Evolutionary conservation across 106 monocot species (phyloP), one percentile per base, ranked within the genome.

Genomic region (Phalaenopsis aphrodite): DNA sequence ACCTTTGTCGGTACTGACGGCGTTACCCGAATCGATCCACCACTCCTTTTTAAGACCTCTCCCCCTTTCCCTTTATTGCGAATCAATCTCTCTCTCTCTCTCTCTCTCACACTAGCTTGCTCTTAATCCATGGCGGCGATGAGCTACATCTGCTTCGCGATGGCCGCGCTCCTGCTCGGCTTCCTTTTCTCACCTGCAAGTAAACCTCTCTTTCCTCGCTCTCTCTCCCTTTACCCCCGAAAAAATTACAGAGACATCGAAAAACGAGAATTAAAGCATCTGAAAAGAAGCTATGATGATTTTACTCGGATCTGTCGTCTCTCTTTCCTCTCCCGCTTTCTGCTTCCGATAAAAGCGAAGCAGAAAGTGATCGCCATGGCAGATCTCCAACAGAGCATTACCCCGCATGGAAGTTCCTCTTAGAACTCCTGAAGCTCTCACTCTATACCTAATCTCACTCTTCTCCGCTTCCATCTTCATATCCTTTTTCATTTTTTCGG

Each of bases 111-210:
- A 30, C 30, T 30, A 30, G 30, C 30, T 30, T 30, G 30, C 30
- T 30, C 37, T 18, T 21, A 56, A 18, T 24, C 55, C 80, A 80
- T 80, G 80, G 80, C 46, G 66, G 4, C 46, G 80, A 72, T 16
- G 8, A 36, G 5, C n/a, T 30, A 30, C 48, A 8, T 49, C 47
- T 55, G 39, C 72, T 48, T 72, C 80, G 55, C 68, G 19, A 72
- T 72, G 30, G 68, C 80, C 36, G 19, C 55, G 16, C 24, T 72
- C 49, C 36, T 80, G 9, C 16, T 69, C 38, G 11, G 17, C 72
- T 36, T 80, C 18, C 23, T 48, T 46, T 15, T 80, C 46, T 68
- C 72, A 8, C 55, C 67, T 37, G 71, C 80, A 21, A 71, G 80
- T 80, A 49, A 80, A 21, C 11, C 8, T 14, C 12, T 37, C 47